Conservation (phyloP, 2,329 filamentous ascomycete genomes). For the Beauveria caledonica region DNA sequence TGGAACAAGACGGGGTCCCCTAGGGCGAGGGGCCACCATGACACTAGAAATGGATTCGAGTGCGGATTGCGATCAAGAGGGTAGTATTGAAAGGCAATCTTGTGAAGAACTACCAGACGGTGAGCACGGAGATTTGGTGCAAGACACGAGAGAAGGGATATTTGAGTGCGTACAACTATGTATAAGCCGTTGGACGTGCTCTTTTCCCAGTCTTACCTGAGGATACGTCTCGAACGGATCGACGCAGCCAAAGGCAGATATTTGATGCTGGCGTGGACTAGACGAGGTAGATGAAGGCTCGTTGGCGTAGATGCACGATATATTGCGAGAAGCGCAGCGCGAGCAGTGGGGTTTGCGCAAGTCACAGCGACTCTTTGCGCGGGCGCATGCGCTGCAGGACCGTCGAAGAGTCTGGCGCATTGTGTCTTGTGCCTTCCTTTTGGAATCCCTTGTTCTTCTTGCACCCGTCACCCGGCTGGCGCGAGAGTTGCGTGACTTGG, state of each 20-base stretch:
- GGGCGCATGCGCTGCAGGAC: constrained; percentile 48
- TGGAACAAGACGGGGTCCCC: constrained; percentile 49
- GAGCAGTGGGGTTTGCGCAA: constrained; percentile 46
- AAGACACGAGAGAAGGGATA: not conserved
- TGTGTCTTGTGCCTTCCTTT: constrained; percentile 2
- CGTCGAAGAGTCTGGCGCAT: constrained; percentile 50
- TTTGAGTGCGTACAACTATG: constrained; percentile 38
- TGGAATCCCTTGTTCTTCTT: not conserved
- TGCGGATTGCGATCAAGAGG: constrained; percentile 43
- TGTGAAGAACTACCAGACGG: constrained; percentile 39
- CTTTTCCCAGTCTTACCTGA: constrained; percentile 39
- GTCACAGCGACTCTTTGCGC: constrained; percentile 47
- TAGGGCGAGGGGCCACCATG: constrained; percentile 52
- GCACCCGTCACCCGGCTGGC: not conserved
- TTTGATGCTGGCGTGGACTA: not conserved
- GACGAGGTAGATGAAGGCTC: constrained; percentile 33
- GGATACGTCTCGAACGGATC: constrained; percentile 53
- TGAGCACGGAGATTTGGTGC: not conserved
- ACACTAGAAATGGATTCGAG: constrained; percentile 50
- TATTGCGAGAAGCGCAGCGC: constrained; percentile 41
- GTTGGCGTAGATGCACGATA: constrained; percentile 45
- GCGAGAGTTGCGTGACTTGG: not conserved
- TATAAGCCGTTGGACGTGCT: constrained; percentile 46
- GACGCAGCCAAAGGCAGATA: constrained; percentile 18
- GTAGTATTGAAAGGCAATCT: constrained; percentile 53